These are phyloP conservation scores for Penicillium sp. DNA, from an alignment of 2,329 filamentous ascomycete species.

Conservation along the genomic window DNA sequence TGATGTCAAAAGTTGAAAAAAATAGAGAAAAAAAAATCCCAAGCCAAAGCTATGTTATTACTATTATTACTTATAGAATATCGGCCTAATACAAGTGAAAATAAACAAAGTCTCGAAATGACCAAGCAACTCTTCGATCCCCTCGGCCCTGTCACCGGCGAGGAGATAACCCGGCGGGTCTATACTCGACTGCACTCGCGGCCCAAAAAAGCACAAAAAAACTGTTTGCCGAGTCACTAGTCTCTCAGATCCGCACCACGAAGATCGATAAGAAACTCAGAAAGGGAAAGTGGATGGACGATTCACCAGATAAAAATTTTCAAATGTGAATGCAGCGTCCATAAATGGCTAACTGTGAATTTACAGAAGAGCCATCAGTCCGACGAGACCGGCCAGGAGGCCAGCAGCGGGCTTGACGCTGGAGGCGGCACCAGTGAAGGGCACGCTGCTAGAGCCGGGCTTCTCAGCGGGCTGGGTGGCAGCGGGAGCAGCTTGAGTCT, in stretches of 20 bases:
- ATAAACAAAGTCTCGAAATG: conserved; percentile 24
- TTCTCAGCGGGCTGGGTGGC: neutral
- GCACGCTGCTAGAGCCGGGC: conserved; percentile 9
- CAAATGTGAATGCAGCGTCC: neutral
- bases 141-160: conserved; percentile 5
- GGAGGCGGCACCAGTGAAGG: conserved; percentile 40
- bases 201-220: conserved; percentile 10
- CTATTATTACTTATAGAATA: conserved; percentile 25
- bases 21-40: neutral
- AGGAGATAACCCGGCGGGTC: conserved; percentile 14
- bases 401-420: conserved; percentile 38
- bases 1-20: neutral
- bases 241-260: conserved; percentile 20
- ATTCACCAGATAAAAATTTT: neutral
- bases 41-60: conserved; percentile 21
- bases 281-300: neutral
- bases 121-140: conserved; percentile 22
- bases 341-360: conserved; percentile 17
- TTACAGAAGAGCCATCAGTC: conserved; percentile 43
- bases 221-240: conserved; percentile 2
- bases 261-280: conserved; percentile 12
- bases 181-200: conserved; percentile 9
- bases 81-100: conserved; percentile 12
- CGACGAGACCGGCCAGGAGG: conserved; percentile 40
- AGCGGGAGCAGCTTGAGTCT: conserved; percentile 8